Evolutionary conservation across 2,329 filamentous ascomycete species (phyloP).

Genomic region (Curvularia eragrostidis): DNA sequence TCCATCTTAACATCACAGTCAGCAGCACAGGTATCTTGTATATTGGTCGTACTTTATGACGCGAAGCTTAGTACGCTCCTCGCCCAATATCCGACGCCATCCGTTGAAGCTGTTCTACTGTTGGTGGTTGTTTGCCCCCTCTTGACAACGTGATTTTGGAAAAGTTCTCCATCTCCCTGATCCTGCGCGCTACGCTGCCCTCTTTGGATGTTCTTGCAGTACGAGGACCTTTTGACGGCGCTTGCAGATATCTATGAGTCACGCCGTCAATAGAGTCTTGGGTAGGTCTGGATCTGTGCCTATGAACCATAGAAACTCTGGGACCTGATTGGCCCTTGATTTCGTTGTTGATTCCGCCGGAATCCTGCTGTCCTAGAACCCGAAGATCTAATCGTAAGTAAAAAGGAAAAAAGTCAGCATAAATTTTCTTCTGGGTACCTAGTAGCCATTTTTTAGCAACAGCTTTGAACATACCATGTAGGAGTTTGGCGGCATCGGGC

Average conservation of each 20-base stretch:
- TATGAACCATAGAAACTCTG: background rate
- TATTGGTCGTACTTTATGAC: background rate
- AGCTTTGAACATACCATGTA: constrained; percentile 26
- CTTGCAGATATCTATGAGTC: background rate
- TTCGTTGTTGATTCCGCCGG: background rate
- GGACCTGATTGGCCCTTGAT: background rate
- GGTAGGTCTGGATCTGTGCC: background rate
- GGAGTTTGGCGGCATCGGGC: constrained; percentile 30
- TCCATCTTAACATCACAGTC: background rate
- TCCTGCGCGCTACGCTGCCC: constrained; percentile 4
- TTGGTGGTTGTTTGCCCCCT: constrained; percentile 21
- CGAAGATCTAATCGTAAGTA: constrained; percentile 25
- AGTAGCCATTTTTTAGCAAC: background rate
- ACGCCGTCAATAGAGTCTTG: background rate
- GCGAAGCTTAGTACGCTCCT: constrained; percentile 20
- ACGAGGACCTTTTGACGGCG: background rate
- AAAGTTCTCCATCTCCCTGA: constrained; percentile 8
- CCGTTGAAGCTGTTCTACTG: constrained; percentile 31
- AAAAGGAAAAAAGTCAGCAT: background rate
- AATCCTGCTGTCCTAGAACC: constrained; percentile 3
- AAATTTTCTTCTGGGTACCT: too few species aligned
- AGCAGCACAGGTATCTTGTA: background rate
- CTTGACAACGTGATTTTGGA: constrained; percentile 5
- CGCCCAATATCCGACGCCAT: constrained; percentile 33
- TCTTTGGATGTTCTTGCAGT: background rate